A percentile compares a stretch with the other conserved stretches of the same genome.
These are phyloP conservation scores for Rhynchospora breviuscula DNA, from an alignment of 176 grass and related monocot genomes.

Conservation along the genomic window DNA sequence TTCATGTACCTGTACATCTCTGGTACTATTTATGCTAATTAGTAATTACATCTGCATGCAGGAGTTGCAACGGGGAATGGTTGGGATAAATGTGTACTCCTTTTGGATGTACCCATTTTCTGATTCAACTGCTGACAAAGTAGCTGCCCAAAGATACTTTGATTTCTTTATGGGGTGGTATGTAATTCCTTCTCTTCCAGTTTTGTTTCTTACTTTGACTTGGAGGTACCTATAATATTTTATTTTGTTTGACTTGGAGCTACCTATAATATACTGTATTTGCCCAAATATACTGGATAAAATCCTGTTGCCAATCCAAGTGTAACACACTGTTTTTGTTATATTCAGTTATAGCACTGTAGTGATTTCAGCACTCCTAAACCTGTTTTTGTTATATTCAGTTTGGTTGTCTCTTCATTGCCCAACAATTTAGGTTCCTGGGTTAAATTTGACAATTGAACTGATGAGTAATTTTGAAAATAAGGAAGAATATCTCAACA, in stretches of 20 bases:
- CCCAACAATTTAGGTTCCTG: neutral
- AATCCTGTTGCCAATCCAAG: neutral
- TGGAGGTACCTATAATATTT: neutral
- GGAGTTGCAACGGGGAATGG: slow-evolving; percentile 33
- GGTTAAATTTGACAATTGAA: neutral
- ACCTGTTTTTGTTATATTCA: neutral
- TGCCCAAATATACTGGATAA: neutral
- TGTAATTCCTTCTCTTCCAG: neutral
- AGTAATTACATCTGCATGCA: slow-evolving; percentile 4
- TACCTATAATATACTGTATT: too few relatives aligned
- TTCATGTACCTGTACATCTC: neutral
- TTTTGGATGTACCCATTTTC: slow-evolving; percentile 42
- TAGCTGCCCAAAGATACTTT: slow-evolving; percentile 32
- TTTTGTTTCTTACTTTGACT: neutral
- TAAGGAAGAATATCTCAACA: neutral
- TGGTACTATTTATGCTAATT: neutral
- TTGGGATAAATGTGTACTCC: slow-evolving; percentile 48
- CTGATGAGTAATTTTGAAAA: neutral
- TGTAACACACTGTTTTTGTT: neutral
- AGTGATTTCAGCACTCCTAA: neutral
- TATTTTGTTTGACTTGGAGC: neutral
- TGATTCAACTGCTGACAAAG: slow-evolving; percentile 35
- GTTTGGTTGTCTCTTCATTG: neutral
- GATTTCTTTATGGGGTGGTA: slow-evolving; percentile 44
- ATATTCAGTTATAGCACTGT: neutral